Conservation (phyloP, 2,329 filamentous ascomycete genomes). For the Colletotrichum sp. region DNA sequence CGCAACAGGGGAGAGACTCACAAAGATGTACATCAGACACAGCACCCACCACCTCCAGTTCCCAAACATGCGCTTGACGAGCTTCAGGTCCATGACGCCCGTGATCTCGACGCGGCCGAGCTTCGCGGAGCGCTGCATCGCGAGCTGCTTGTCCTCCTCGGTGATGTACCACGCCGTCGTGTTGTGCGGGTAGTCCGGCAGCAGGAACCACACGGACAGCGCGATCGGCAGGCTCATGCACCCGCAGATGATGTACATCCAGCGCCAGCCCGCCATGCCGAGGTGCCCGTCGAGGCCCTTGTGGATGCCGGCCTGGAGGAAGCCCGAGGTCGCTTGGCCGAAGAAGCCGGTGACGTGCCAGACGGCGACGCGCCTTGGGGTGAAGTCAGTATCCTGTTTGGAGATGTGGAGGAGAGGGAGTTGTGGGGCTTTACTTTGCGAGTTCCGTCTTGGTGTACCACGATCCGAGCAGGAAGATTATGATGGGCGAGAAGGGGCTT, state of each 20-base stretch:
- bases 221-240: constrained; percentile 34
- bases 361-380: constrained; percentile 23
- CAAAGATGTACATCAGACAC: constrained; percentile 29
- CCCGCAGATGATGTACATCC: constrained; percentile 28
- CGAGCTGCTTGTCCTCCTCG: constrained; percentile 26
- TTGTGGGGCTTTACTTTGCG: no score
- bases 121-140: constrained; percentile 25
- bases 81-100: constrained; percentile 24
- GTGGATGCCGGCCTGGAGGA: constrained; percentile 34
- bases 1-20: constrained; percentile 16
- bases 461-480: constrained; percentile 33
- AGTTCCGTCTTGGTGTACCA: constrained; percentile 35
- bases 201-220: constrained; percentile 28
- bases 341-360: constrained; percentile 31
- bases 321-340: constrained; percentile 31
- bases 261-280: constrained; percentile 36
- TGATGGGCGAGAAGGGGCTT: constrained; percentile 30
- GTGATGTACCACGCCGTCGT: constrained; percentile 29
- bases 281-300: constrained; percentile 30
- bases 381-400: not conserved
- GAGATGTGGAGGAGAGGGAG: no score
- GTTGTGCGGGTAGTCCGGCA: constrained; percentile 32
- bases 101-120: constrained; percentile 29
- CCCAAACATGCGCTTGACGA: constrained; percentile 28
- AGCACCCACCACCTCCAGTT: constrained; percentile 33